Conservation (phyloP, 768 basidiomycete species). For the Nidularia pulvinata region DNA sequence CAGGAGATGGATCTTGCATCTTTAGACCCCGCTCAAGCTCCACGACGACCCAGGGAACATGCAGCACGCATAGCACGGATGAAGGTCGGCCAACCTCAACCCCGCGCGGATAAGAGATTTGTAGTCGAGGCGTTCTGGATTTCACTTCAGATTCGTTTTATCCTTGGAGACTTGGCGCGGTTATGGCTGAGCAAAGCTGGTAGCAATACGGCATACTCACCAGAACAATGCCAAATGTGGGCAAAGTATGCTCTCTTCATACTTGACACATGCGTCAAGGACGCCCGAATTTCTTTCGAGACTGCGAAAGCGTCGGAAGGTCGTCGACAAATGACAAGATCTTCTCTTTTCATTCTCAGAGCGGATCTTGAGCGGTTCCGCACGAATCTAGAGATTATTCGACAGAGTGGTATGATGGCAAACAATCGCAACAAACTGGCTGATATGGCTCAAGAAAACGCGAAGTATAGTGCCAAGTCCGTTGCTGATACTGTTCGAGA, state of each 20-base stretch:
- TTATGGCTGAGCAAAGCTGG: conserved; percentile 31
- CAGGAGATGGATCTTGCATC: conserved; percentile 36
- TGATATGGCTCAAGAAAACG: conserved; percentile 10
- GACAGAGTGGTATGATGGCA: conserved; percentile 18
- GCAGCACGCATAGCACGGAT: conserved; percentile 52
- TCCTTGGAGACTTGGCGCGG: conserved; percentile 41
- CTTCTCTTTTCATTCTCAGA: conserved; percentile 40
- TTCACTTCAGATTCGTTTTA: conserved; percentile 52
- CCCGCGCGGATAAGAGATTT: conserved; percentile 59
- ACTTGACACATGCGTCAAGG: conserved; percentile 40
- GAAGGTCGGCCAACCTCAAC: conserved; percentile 56
- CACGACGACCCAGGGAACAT: conserved; percentile 39
- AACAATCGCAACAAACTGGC: conserved; percentile 18
- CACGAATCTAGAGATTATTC: conserved; percentile 38
- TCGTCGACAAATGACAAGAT: conserved; percentile 50
- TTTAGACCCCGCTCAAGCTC: conserved; percentile 27
- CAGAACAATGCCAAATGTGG: conserved; percentile 39
- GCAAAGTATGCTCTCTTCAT: conserved; percentile 44
- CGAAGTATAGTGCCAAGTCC: not conserved
- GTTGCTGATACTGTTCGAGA: conserved; percentile 9
- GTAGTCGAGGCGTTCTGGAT: conserved; percentile 60
- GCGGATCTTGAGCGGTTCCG: conserved; percentile 47
- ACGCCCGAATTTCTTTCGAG: conserved; percentile 41
- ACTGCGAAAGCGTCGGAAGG: conserved; percentile 49
- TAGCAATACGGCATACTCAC: conserved; percentile 14